These are phyloP conservation scores for Abrus precatorius DNA, from an alignment of 306 rosid species.

Conservation along the genomic window DNA sequence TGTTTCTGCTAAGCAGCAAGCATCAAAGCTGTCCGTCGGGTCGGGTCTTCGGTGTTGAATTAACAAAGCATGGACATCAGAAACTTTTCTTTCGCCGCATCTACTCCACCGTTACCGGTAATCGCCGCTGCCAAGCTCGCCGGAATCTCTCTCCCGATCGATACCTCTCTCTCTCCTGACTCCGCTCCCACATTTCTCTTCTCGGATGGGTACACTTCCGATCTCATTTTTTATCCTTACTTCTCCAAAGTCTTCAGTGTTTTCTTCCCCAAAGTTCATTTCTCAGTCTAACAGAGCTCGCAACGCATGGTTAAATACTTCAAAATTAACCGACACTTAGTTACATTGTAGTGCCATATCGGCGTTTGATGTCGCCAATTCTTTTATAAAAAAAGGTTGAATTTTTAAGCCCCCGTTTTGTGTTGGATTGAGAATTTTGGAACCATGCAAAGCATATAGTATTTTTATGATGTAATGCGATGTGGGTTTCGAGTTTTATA, in stretches of 20 bases:
- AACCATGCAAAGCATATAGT: neutral
- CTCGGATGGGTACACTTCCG: slow-evolving; percentile 68
- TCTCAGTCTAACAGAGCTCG: neutral
- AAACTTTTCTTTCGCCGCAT: slow-evolving; percentile 64
- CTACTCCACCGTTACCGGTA: slow-evolving; percentile 74
- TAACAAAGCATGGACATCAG: slow-evolving; percentile 63
- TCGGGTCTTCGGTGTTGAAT: neutral
- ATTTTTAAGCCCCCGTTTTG: neutral
- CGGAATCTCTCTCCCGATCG: slow-evolving; percentile 57
- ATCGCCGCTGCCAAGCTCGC: slow-evolving; percentile 79
- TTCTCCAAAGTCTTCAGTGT: neutral
- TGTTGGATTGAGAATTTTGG: slow-evolving; percentile 6
- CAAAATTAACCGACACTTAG: neutral
- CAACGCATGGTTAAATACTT: neutral
- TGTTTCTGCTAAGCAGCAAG: neutral
- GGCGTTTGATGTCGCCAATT: neutral
- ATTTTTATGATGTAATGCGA: neutral
- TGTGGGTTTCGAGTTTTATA: neutral
- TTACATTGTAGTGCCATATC: neutral
- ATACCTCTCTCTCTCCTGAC: slow-evolving; percentile 65
- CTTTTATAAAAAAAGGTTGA: neutral
- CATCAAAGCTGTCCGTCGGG: neutral
- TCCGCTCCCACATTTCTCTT: slow-evolving; percentile 64
- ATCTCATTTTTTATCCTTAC: neutral
- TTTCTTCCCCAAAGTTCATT: neutral